These are phyloP conservation scores for Noccaea caerulescens DNA, from an alignment of 345 rosid species.

Conservation along the genomic window DNA sequence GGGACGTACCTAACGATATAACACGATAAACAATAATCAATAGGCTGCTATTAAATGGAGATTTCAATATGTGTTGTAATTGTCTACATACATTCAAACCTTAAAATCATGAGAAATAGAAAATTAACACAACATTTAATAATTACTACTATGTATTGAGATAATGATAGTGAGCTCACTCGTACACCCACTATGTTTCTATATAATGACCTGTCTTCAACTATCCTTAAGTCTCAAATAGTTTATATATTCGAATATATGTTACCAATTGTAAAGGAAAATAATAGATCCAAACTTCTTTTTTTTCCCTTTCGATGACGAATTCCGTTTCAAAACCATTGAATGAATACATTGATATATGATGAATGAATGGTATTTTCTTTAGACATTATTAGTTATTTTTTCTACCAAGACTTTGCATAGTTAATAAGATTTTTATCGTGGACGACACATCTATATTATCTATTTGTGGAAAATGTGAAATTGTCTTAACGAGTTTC, in stretches of 20 bases:
- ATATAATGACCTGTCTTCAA: constrained; percentile 43
- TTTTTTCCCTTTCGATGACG: not conserved
- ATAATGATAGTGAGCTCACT: constrained; percentile 55
- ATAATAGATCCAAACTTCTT: not conserved
- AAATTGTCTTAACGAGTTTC: constrained; percentile 19
- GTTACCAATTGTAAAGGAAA: not conserved
- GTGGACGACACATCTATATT: not conserved
- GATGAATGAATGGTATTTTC: not conserved
- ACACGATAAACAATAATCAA: constrained; percentile 2
- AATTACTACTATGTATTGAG: constrained; percentile 28
- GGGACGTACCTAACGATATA: constrained; percentile 24
- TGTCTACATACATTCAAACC: constrained; percentile 38
- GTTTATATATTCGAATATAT: constrained; percentile 18
- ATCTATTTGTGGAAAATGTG: not conserved
- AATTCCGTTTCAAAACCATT: not conserved
- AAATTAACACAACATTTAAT: constrained; percentile 32
- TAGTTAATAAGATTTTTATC: not conserved
- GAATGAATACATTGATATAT: not conserved
- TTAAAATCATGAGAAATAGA: constrained; percentile 47
- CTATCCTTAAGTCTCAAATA: constrained; percentile 36
- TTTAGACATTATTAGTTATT: not conserved
- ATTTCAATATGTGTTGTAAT: constrained; percentile 20
- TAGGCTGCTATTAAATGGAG: constrained; percentile 24
- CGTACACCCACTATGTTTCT: constrained; percentile 44
- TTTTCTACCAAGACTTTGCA: not conserved